A percentile compares a stretch with the other conserved stretches of the same genome.
These are phyloP conservation scores for Aspergillus vadensis DNA, from an alignment of 2,329 filamentous ascomycete species.

Conservation along the genomic window DNA sequence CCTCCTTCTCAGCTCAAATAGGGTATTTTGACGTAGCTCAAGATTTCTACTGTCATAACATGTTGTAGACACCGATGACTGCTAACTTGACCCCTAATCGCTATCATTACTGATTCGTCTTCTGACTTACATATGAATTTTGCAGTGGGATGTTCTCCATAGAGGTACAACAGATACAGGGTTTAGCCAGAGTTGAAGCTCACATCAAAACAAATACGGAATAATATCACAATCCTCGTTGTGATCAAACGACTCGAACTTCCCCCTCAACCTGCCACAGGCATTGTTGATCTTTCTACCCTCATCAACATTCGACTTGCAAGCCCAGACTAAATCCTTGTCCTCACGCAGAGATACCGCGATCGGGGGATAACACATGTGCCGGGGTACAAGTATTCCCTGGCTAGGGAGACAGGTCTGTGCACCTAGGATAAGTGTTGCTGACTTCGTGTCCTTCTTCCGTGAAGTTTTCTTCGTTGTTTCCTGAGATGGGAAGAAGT, in stretches of 20 bases:
- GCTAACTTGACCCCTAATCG: too few relatives aligned
- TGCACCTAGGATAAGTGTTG: not conserved
- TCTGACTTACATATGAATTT: too few relatives aligned
- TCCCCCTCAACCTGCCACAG: slow-evolving; percentile 1
- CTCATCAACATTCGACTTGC: not conserved
- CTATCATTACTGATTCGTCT: too few relatives aligned
- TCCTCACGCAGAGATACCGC: slow-evolving; percentile 1
- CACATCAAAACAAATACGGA: slow-evolving; percentile 3
- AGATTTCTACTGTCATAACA: too few relatives aligned
- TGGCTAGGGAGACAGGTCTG: not conserved
- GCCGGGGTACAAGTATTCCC: not conserved
- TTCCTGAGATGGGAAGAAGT: slow-evolving; percentile 5
- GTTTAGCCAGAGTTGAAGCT: too few relatives aligned
- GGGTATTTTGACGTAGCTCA: too few relatives aligned
- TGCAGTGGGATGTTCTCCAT: too few relatives aligned
- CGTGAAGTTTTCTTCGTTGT: not conserved
- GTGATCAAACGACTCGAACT: slow-evolving; percentile 6
- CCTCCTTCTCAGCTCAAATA: too few relatives aligned
- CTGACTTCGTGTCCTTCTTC: not conserved
- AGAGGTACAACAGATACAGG: too few relatives aligned
- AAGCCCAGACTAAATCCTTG: not conserved
- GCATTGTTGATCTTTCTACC: not conserved
- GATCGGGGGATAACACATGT: slow-evolving; percentile 2
- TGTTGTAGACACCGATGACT: too few relatives aligned
- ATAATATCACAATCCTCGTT: slow-evolving; percentile 9